Conservation (phyloP, 306 rosid species). For the Cucurbita moschata region DNA sequence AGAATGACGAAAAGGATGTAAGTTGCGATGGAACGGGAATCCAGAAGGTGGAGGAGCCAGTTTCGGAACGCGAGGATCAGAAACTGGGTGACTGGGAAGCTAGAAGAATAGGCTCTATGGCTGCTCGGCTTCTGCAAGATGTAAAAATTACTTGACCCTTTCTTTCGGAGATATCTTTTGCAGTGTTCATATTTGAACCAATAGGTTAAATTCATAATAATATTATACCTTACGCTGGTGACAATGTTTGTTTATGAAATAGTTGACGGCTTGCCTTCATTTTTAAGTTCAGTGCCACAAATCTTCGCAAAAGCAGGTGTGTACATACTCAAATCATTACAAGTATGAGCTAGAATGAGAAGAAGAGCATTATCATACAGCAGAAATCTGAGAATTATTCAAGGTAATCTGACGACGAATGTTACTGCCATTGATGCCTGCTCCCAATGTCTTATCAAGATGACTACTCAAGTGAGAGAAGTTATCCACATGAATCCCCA, state of each 20-base stretch:
- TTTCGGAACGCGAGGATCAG: constrained; percentile 13
- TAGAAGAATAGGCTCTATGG: constrained; percentile 71
- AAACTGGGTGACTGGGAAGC: constrained; percentile 71
- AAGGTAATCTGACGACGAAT: constrained; percentile 13
- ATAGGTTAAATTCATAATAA: neutral
- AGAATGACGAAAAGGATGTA: constrained; percentile 11
- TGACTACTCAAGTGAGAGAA: constrained; percentile 24
- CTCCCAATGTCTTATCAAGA: constrained; percentile 10
- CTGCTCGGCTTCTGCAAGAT: constrained; percentile 70
- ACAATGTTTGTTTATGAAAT: neutral
- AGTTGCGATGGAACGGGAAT: constrained; percentile 13
- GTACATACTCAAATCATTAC: neutral
- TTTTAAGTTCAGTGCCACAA: neutral
- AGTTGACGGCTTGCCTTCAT: neutral
- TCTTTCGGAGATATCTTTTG: neutral
- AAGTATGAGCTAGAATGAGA: neutral
- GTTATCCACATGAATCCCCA: constrained; percentile 50
- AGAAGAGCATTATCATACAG: constrained; percentile 11
- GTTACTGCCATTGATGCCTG: constrained; percentile 32
- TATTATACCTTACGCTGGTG: neutral
- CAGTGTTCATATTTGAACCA: neutral
- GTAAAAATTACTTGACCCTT: constrained; percentile 39
- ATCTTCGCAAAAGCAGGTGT: neutral
- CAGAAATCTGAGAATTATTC: constrained; percentile 25
- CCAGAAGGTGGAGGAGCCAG: constrained; percentile 18